These are phyloP conservation scores for Lepidopterella palustris DNA, from an alignment of 495 filamentous ascomycete species.

Conservation along the genomic window DNA sequence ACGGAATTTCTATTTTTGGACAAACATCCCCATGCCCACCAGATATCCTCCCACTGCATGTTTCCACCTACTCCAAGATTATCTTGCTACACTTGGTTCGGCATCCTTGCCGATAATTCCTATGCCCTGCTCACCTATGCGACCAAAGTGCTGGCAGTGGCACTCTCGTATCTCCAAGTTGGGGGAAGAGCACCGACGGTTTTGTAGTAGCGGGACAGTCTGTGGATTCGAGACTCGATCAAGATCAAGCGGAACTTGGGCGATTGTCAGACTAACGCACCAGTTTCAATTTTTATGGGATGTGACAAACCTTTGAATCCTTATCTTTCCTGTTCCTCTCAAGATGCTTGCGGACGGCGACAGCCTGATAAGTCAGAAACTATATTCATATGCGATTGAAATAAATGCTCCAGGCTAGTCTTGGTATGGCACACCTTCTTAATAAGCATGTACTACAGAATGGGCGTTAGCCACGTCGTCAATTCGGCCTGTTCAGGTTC, in stretches of 20 bases:
- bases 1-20: no score
- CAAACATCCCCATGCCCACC: background rate
- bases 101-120: no score
- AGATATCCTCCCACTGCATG: background rate
- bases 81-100: no score
- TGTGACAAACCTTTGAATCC: conserved; percentile 96
- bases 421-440: conserved; percentile 69
- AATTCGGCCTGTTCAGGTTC: no score
- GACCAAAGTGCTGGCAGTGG: conserved; percentile 49
- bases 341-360: conserved; percentile 99
- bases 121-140: conserved; percentile 44
- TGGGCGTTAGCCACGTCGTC: background rate
- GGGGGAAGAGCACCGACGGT: conserved; percentile 95
- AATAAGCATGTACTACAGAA: conserved; percentile 79
- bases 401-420: background rate
- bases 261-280: conserved; percentile 9
- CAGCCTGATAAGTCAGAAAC: conserved; percentile 54
- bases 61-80: conserved; percentile 21
- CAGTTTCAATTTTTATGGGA: no score
- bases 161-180: conserved; percentile 84
- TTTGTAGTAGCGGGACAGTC: conserved; percentile 97
- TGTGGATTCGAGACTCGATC: conserved; percentile 99
- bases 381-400: conserved; percentile 3
- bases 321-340: conserved; percentile 99
- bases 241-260: conserved; percentile 81